Percentiles rank a stretch among this genome's conserved stretches.
Evolutionary conservation across 768 basidiomycete genomes (phyloP).

Genomic region (Calvatia gigantea): DNA sequence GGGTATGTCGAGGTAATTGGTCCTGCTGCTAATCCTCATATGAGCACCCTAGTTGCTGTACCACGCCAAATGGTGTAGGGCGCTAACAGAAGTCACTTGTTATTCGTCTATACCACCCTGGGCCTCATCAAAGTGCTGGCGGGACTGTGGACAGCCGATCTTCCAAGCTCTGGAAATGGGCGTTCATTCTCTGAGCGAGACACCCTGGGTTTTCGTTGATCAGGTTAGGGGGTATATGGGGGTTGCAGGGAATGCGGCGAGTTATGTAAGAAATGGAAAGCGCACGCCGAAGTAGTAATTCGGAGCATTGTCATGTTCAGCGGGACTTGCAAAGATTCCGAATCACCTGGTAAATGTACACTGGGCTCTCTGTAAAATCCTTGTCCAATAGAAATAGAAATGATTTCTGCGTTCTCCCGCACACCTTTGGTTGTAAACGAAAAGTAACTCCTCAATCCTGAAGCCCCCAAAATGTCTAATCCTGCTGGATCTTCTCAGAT

Average conservation of each 20-base stretch:
- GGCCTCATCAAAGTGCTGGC: neutral
- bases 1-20: neutral
- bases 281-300: neutral
- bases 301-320: neutral
- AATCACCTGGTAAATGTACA: too few species aligned
- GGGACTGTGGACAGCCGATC: neutral
- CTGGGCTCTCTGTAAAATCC: too few species aligned
- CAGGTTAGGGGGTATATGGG: neutral
- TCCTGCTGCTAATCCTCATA: too few species aligned
- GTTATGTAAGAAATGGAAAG: neutral
- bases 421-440: too few species aligned
- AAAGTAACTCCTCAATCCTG: too few species aligned
- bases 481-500: too few species aligned
- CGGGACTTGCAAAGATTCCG: conserved; percentile 10
- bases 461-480: too few species aligned
- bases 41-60: neutral
- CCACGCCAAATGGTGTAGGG: conserved; percentile 5
- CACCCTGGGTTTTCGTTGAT: neutral
- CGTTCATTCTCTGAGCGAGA: neutral
- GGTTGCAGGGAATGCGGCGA: neutral
- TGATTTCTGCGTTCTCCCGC: too few species aligned
- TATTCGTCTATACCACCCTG: neutral
- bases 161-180: neutral
- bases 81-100: neutral
- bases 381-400: too few species aligned